Conservation (phyloP, 257 asterid species). For the Parsonsia alboflavescens region DNA sequence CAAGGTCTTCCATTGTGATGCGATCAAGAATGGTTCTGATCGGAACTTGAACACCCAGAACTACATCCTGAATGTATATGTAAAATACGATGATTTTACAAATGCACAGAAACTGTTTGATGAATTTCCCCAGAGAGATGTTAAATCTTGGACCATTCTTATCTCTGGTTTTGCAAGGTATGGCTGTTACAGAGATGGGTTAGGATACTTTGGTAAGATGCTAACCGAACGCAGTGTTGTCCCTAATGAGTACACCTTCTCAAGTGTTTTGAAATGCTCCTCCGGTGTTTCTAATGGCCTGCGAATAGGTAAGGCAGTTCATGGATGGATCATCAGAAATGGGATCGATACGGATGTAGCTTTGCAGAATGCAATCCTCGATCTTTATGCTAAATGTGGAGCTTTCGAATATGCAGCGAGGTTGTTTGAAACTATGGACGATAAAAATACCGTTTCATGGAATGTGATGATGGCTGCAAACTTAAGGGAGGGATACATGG, state of each 20-base stretch:
- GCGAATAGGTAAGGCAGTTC: constrained; percentile 45
- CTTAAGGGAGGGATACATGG: constrained; percentile 39
- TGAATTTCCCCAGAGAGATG: constrained; percentile 63
- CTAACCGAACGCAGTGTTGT: constrained; percentile 37
- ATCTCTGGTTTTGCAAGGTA: constrained; percentile 48
- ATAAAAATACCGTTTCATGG: constrained; percentile 57
- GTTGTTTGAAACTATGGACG: constrained; percentile 45
- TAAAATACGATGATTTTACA: constrained; percentile 16
- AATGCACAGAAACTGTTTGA: constrained; percentile 59
- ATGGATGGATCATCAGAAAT: constrained; percentile 51
- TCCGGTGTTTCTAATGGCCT: constrained; percentile 35
- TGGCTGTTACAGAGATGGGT: constrained; percentile 37
- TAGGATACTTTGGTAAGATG: constrained; percentile 50
- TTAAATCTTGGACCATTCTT: constrained; percentile 65
- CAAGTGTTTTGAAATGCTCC: constrained; percentile 61
- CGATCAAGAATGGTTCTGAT: constrained; percentile 42
- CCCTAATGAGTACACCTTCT: constrained; percentile 64
- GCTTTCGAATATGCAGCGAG: constrained; percentile 32
- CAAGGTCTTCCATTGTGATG: constrained; percentile 34
- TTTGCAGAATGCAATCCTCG: constrained; percentile 60
- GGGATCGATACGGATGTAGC: constrained; percentile 44
- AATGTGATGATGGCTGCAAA: constrained; percentile 64
- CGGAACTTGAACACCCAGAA: constrained; percentile 25
- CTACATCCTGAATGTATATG: constrained; percentile 39
- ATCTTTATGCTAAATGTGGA: constrained; percentile 54